Percentiles rank a stretch among this genome's conserved stretches.
Conservation (phyloP, 2,329 filamentous ascomycete genomes). For the Fusarium sp. region DNA sequence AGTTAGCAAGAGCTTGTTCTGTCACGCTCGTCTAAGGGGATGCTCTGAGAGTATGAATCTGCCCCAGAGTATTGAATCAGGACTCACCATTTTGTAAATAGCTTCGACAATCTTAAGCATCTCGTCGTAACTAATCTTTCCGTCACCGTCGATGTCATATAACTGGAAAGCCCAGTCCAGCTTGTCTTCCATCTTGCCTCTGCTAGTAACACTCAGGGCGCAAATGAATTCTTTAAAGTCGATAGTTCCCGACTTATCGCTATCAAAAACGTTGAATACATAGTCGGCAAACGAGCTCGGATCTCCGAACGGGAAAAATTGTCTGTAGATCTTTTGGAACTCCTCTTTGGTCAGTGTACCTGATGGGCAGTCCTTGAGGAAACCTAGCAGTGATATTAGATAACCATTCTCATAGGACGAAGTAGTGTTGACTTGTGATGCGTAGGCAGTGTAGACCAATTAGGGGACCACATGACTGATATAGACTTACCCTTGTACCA, state of each 20-base stretch:
- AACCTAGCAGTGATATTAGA: slow-evolving; percentile 69
- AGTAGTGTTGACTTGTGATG: neutral
- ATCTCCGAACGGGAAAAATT: slow-evolving; percentile 99
- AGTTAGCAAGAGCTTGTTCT: slow-evolving; percentile 19
- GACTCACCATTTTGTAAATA: slow-evolving; percentile 97
- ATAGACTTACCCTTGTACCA: slow-evolving; percentile 92
- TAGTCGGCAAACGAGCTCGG: slow-evolving; percentile 98
- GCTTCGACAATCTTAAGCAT: slow-evolving; percentile 99
- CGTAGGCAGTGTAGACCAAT: slow-evolving; percentile 2
- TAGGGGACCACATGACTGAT: slow-evolving; percentile 8
- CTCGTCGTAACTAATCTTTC: slow-evolving; percentile 98
- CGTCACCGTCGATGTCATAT: slow-evolving; percentile 98
- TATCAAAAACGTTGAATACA: slow-evolving; percentile 99
- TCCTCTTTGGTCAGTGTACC: slow-evolving; percentile 98
- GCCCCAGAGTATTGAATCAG: neutral
- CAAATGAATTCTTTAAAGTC: slow-evolving; percentile 99
- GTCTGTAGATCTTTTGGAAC: slow-evolving; percentile 99
- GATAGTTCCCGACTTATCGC: slow-evolving; percentile 96
- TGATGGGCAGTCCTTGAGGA: slow-evolving; percentile 97
- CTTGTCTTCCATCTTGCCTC: slow-evolving; percentile 99
- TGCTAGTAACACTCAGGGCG: slow-evolving; percentile 94
- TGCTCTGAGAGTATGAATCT: neutral
- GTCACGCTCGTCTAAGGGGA: neutral
- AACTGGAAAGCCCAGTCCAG: slow-evolving; percentile 99
- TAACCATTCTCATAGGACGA: slow-evolving; percentile 4